These are phyloP conservation scores for Venturia carpophila DNA, from an alignment of 2,329 filamentous ascomycete genomes.

Conservation along the genomic window DNA sequence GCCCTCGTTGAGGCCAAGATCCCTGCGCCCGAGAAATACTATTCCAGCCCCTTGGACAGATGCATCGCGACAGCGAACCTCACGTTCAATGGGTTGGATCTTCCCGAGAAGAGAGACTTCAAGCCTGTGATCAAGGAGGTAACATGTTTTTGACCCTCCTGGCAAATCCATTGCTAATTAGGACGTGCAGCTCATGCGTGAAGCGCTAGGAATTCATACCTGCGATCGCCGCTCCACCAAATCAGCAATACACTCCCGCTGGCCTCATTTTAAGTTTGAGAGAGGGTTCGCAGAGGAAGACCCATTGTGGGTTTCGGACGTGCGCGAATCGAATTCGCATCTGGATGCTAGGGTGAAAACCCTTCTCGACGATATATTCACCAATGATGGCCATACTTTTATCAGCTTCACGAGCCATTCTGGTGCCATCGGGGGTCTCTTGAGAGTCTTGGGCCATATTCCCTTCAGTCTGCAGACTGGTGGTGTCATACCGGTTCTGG, in stretches of 20 bases:
- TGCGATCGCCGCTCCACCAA: slow-evolving; percentile 56
- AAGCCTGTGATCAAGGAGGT: slow-evolving; percentile 53
- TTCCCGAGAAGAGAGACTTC: slow-evolving; percentile 48
- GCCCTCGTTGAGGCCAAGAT: slow-evolving; percentile 48
- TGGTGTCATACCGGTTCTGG: slow-evolving; percentile 58
- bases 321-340: slow-evolving; percentile 43
- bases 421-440: slow-evolving; percentile 48
- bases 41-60: slow-evolving; percentile 55
- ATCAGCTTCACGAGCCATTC: slow-evolving; percentile 53
- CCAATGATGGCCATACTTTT: slow-evolving; percentile 38
- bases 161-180: background rate
- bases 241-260: slow-evolving; percentile 45
- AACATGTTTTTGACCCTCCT: background rate
- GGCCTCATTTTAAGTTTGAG: slow-evolving; percentile 52
- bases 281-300: slow-evolving; percentile 53
- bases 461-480: slow-evolving; percentile 57
- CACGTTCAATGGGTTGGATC: slow-evolving; percentile 49
- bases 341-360: slow-evolving; percentile 41
- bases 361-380: slow-evolving; percentile 48
- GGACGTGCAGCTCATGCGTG: slow-evolving; percentile 43
- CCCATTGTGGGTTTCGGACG: slow-evolving; percentile 42
- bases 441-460: slow-evolving; percentile 54
- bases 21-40: slow-evolving; percentile 56
- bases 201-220: slow-evolving; percentile 60
- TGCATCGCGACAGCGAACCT: slow-evolving; percentile 56